Evolutionary conservation across 1,284 basidiomycete species (phyloP).

Genomic region (Irpex rosettiformis): DNA sequence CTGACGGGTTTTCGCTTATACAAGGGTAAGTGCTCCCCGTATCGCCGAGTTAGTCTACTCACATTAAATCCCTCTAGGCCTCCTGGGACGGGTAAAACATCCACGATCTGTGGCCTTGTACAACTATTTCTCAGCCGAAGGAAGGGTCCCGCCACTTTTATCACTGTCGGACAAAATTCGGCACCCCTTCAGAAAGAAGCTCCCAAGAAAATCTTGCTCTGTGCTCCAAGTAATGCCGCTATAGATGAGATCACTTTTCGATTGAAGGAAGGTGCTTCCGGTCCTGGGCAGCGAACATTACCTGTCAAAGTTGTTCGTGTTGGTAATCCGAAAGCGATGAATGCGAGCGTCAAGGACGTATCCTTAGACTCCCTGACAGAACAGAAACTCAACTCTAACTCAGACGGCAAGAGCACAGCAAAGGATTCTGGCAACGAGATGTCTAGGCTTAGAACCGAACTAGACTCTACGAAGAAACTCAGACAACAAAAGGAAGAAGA

Average conservation of each 20-base stretch:
- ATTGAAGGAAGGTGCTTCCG: constrained; percentile 77
- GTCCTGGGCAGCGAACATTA: constrained; percentile 51
- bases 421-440: constrained; percentile 58
- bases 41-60: not conserved
- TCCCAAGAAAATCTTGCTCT: constrained; percentile 81
- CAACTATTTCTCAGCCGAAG: constrained; percentile 76
- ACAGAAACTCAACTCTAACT: constrained; percentile 58
- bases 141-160: constrained; percentile 41
- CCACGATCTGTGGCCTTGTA: constrained; percentile 95
- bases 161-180: constrained; percentile 42
- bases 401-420: constrained; percentile 33
- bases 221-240: constrained; percentile 98
- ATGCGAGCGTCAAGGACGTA: constrained; percentile 81
- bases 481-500: constrained; percentile 67
- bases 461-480: constrained; percentile 62
- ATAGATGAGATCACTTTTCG: constrained; percentile 96
- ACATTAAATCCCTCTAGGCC: constrained; percentile 54
- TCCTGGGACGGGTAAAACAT: constrained; percentile 98
- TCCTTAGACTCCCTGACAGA: constrained; percentile 88
- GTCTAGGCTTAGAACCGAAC: constrained; percentile 56
- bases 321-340: constrained; percentile 79
- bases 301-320: constrained; percentile 85
- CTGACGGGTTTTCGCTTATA: constrained; percentile 86
- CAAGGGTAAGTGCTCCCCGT: constrained; percentile 71
- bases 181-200: constrained; percentile 45